Percentiles rank a stretch among this genome's conserved stretches.
Evolutionary conservation across 2,329 filamentous ascomycete species (phyloP).

Genomic region (Fusarium dlaminii): DNA sequence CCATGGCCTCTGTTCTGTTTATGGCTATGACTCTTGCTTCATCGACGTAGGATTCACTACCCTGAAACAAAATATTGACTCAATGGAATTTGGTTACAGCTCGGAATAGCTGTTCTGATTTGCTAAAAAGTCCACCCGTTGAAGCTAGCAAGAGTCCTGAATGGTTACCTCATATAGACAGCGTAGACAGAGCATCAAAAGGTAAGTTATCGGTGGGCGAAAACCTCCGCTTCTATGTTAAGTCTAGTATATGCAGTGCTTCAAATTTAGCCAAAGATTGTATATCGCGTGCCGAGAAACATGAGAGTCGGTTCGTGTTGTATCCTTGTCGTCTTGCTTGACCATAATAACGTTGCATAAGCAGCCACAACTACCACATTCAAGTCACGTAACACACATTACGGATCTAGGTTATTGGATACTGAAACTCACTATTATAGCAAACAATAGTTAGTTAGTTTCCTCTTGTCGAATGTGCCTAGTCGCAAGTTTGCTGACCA

Average conservation of each 20-base stretch:
- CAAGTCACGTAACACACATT: not conserved
- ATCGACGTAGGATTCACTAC: not conserved
- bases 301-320: not conserved
- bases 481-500: not conserved
- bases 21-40: not conserved
- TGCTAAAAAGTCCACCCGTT: fast-evolving
- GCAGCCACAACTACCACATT: not conserved
- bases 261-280: too few relatives aligned
- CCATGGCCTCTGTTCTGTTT: not conserved
- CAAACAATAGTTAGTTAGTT: not conserved
- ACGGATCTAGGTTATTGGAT: not conserved
- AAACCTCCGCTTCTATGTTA: not conserved
- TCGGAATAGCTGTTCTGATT: not conserved
- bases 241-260: too few relatives aligned
- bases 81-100: too few relatives aligned
- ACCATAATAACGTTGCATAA: not conserved
- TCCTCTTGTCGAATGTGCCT: too few relatives aligned
- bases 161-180: too few relatives aligned
- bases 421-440: not conserved
- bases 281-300: not conserved
- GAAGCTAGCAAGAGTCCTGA: not conserved
- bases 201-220: not conserved
- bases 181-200: not conserved
- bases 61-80: not conserved
- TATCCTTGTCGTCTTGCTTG: not conserved